Percentiles rank a stretch among this genome's conserved stretches.
Evolutionary conservation across 2,329 filamentous ascomycete genomes (phyloP).

Genomic region (Apiospora hydei): DNA sequence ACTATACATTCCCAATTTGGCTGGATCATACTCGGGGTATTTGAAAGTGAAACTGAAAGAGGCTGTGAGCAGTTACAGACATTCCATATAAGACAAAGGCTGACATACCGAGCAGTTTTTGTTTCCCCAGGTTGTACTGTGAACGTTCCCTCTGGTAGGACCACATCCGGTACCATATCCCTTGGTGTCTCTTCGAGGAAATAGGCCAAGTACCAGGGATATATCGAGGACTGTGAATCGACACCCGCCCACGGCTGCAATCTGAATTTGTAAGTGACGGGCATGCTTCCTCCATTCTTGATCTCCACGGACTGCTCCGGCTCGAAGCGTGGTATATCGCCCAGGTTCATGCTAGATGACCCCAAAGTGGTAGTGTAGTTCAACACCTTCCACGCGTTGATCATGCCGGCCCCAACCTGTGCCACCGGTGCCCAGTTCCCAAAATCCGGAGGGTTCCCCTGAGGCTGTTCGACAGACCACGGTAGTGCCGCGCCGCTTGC

Average conservation of each 20-base stretch:
- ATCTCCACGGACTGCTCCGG: slow-evolving; percentile 35
- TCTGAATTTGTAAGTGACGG: slow-evolving; percentile 41
- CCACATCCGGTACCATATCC: slow-evolving; percentile 29
- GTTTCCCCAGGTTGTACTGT: slow-evolving; percentile 34
- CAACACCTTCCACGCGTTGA: slow-evolving; percentile 49
- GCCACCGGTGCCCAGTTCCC: slow-evolving; percentile 18
- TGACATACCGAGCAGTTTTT: slow-evolving; percentile 32
- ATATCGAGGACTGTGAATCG: slow-evolving; percentile 34
- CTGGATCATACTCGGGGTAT: slow-evolving; percentile 35
- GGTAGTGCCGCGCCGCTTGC: slow-evolving; percentile 37
- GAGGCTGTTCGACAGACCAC: slow-evolving; percentile 35
- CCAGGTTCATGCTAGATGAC: slow-evolving; percentile 49
- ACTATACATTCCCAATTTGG: slow-evolving; percentile 40
- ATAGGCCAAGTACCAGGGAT: slow-evolving; percentile 31
- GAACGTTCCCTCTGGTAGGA: slow-evolving; percentile 31
- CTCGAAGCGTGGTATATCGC: slow-evolving; percentile 49
- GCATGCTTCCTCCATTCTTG: slow-evolving; percentile 43
- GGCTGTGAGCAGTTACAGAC: not conserved
- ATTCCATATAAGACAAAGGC: not conserved
- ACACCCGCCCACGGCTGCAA: slow-evolving; percentile 43
- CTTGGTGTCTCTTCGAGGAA: slow-evolving; percentile 31
- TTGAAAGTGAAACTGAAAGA: slow-evolving; percentile 37
- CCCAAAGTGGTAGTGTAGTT: slow-evolving; percentile 44
- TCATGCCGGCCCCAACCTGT: slow-evolving; percentile 45
- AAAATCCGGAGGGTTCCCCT: slow-evolving; percentile 14